Percentiles rank a stretch among this genome's conserved stretches.
phyloP scores from a whole-genome alignment of 352 stramenopile genomes.

The Phytopythium vexans region DNA sequence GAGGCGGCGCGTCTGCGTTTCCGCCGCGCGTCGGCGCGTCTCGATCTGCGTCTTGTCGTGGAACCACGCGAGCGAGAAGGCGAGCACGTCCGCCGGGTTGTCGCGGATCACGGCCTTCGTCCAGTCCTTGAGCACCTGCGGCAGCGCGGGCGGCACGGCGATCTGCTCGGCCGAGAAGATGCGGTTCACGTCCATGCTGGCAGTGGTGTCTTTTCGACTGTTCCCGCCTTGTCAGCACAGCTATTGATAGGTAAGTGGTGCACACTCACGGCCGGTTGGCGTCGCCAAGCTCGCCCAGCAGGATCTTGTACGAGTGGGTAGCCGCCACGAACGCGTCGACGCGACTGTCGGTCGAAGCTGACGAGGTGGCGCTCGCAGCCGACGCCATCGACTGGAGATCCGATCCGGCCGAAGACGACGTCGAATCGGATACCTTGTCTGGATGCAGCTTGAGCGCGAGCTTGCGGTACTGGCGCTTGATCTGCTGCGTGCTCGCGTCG shows the following conservation, averaged over 20 bases:
- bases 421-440: conserved; percentile 53
- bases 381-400: background rate
- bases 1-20: conserved; percentile 66
- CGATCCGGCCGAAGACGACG: conserved; percentile 2
- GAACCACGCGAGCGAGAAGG: conserved; percentile 87
- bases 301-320: conserved; percentile 76
- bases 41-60: conserved; percentile 64
- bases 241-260: conserved; percentile 2
- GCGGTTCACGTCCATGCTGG: conserved; percentile 87
- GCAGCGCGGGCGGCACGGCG: conserved; percentile 82
- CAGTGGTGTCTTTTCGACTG: background rate
- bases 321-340: conserved; percentile 82
- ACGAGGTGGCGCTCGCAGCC: conserved; percentile 28
- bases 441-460: conserved; percentile 83
- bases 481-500: conserved; percentile 57
- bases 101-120: conserved; percentile 87
- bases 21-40: conserved; percentile 58
- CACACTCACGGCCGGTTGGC: conserved; percentile 26
- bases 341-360: conserved; percentile 25
- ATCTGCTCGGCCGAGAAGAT: conserved; percentile 93
- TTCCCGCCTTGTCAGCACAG: too few relatives aligned
- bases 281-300: conserved; percentile 47
- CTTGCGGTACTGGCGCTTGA: conserved; percentile 84
- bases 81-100: conserved; percentile 67
- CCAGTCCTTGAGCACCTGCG: conserved; percentile 88